Evolutionary conservation across 441 rosid genomes (phyloP).

Genomic region (Erodium chrysanthum): DNA sequence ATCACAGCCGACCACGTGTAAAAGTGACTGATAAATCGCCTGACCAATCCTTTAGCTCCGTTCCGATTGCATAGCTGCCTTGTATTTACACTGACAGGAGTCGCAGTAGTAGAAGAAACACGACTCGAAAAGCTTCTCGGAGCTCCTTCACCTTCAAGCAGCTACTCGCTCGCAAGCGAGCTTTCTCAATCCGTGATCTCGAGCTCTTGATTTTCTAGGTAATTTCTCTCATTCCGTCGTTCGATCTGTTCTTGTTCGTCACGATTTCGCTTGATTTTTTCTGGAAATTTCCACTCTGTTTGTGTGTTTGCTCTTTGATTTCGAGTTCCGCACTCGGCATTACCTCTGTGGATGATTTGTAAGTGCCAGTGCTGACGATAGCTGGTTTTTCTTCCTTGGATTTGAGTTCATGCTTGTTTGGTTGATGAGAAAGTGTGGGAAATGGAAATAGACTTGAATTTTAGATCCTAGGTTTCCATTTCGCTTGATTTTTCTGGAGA

Average conservation of each 20-base stretch:
- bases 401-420: slow-evolving; percentile 12
- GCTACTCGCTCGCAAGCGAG: neutral
- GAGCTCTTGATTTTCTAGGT: neutral
- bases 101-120: neutral
- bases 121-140: neutral
- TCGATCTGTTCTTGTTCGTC: neutral
- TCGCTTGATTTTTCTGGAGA: neutral
- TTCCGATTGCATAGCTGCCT: slow-evolving; percentile 5
- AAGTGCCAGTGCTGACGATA: neutral
- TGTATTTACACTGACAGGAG: slow-evolving; percentile 1
- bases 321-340: neutral
- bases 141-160: neutral
- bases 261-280: neutral
- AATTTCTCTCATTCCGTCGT: neutral
- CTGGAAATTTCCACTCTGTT: neutral
- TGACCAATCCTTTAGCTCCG: neutral
- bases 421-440: slow-evolving; percentile 4
- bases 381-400: neutral
- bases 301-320: neutral
- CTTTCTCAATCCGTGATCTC: neutral
- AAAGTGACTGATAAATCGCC: slow-evolving; percentile 25
- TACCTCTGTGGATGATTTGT: neutral
- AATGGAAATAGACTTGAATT: neutral
- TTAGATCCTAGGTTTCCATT: neutral
- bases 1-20: slow-evolving; percentile 26